These are phyloP conservation scores for Neurospora discreta DNA, from an alignment of 495 filamentous ascomycete species.

Conservation along the genomic window DNA sequence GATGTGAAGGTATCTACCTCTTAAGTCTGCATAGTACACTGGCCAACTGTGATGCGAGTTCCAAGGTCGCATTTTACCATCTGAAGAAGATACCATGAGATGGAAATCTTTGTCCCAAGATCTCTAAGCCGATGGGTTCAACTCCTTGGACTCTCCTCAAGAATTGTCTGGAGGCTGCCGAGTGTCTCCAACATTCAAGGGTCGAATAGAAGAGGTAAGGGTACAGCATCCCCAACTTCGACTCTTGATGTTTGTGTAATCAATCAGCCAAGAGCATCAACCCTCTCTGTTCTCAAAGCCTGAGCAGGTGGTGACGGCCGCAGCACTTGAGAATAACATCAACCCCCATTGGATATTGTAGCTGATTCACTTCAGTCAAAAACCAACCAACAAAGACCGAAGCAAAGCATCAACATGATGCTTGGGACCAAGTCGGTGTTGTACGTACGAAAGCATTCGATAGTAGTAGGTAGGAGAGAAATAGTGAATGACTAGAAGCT, in stretches of 20 bases:
- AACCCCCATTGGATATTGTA: too few relatives aligned
- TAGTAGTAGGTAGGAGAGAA: too few relatives aligned
- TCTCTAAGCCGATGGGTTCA: neutral
- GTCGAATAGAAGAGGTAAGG: neutral
- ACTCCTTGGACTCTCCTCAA: neutral
- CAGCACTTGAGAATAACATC: neutral
- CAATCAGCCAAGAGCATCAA: too few relatives aligned
- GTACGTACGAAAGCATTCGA: neutral
- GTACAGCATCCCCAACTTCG: neutral
- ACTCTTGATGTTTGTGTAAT: neutral
- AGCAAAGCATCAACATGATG: neutral
- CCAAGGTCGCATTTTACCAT: neutral
- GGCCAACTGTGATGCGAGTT: neutral
- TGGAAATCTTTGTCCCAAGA: neutral
- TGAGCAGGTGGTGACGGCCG: neutral
- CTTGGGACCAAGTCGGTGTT: neutral
- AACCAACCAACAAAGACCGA: neutral
- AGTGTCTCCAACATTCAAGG: neutral
- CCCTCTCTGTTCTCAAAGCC: slow-evolving; percentile 3
- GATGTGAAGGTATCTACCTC: neutral
- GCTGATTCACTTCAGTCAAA: too few relatives aligned
- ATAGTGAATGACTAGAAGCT: neutral
- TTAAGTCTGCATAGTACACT: too few relatives aligned
- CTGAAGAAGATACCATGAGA: neutral
- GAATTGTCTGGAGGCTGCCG: neutral